These are phyloP conservation scores for Juncus effusus DNA, from an alignment of 176 grass and related monocot genomes.

Conservation along the genomic window DNA sequence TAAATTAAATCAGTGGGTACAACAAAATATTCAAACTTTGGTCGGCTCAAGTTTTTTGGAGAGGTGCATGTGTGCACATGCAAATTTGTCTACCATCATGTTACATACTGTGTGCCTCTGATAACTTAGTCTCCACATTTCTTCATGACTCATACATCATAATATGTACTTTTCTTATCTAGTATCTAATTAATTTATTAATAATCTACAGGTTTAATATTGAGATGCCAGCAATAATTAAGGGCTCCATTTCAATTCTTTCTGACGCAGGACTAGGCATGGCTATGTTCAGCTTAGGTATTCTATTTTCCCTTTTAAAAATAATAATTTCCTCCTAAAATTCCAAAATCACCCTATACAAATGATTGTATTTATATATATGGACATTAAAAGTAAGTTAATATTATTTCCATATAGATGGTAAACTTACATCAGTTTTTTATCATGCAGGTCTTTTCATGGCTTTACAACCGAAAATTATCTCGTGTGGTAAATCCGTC, in stretches of 20 bases:
- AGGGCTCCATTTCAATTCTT: constrained; percentile 86
- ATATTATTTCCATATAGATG: constrained; percentile 2
- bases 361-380: neutral
- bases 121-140: constrained; percentile 7
- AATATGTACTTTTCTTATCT: constrained; percentile 17
- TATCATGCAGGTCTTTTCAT: constrained; percentile 77
- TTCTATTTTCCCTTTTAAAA: neutral
- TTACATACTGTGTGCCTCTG: constrained; percentile 35
- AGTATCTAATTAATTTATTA: neutral
- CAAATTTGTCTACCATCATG: constrained; percentile 30
- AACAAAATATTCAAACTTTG: neutral
- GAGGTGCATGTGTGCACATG: constrained; percentile 73
- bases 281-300: constrained; percentile 99
- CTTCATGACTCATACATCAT: constrained; percentile 12
- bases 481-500: constrained; percentile 78
- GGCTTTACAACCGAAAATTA: constrained; percentile 92
- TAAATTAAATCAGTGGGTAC: constrained; percentile 3
- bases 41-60: neutral
- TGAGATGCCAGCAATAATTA: constrained; percentile 91
- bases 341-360: neutral
- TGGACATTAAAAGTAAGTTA: neutral
- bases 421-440: constrained; percentile 4
- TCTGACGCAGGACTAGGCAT: constrained; percentile 91
- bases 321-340: neutral
- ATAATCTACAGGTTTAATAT: constrained; percentile 64